These are phyloP conservation scores for Ogataea degrootiae DNA, from an alignment of 805 yeast species.

Conservation along the genomic window DNA sequence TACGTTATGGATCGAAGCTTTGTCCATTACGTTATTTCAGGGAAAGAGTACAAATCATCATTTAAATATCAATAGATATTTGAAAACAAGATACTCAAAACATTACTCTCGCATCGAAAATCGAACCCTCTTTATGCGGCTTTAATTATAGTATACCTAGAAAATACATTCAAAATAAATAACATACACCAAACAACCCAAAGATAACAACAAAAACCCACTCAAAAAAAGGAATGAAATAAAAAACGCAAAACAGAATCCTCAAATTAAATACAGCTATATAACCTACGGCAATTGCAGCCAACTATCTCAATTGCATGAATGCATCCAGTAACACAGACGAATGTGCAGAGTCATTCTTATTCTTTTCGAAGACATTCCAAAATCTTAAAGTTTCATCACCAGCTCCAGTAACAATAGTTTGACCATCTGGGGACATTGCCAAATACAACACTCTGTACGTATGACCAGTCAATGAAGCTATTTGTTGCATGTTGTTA, in stretches of 20 bases:
- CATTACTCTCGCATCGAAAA: too few relatives aligned
- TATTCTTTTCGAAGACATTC: constrained; percentile 85
- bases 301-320: constrained; percentile 55
- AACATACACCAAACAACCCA: neutral
- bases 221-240: neutral
- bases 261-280: neutral
- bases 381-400: constrained; percentile 95
- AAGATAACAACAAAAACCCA: neutral
- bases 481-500: constrained; percentile 87
- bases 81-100: too few relatives aligned
- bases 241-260: neutral
- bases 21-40: too few relatives aligned
- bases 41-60: too few relatives aligned
- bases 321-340: constrained; percentile 70
- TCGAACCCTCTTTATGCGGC: too few relatives aligned
- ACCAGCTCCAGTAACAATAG: constrained; percentile 97
- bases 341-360: constrained; percentile 51
- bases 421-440: constrained; percentile 92
- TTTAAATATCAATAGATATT: too few relatives aligned
- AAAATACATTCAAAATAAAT: neutral
- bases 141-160: too few relatives aligned
- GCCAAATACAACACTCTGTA: constrained; percentile 86
- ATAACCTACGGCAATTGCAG: neutral
- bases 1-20: too few relatives aligned
- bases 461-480: constrained; percentile 91